A percentile compares a stretch with the other conserved stretches of the same genome.
phyloP scores from a whole-genome alignment of 1,139 yeast species.

The Kluyveromyces sp. region DNA sequence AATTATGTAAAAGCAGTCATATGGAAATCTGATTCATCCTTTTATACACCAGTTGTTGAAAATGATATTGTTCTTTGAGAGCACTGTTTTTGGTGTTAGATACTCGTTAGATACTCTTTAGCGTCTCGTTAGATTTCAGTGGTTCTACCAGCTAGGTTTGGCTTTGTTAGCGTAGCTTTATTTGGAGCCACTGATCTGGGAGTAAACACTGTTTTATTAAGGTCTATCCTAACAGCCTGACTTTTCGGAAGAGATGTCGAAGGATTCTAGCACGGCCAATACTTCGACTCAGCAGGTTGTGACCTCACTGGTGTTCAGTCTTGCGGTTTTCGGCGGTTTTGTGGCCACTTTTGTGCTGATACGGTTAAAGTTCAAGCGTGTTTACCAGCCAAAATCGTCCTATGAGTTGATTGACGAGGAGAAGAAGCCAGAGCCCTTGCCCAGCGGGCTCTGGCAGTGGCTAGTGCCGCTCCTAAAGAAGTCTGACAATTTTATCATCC shows the following conservation, averaged over 20 bases:
- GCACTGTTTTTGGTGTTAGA: no score
- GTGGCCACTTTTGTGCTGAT: slow-evolving; percentile 46
- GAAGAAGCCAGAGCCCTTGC: slow-evolving; percentile 55
- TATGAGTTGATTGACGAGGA: slow-evolving; percentile 54
- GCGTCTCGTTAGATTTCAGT: no score
- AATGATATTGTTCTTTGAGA: background rate
- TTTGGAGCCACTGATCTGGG: no score
- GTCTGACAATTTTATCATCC: slow-evolving; percentile 58
- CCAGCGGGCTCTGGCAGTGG: slow-evolving; percentile 62
- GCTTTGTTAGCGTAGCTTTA: no score
- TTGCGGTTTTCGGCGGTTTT: slow-evolving; percentile 47
- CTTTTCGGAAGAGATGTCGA: no score
- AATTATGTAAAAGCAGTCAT: background rate
- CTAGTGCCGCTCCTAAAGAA: slow-evolving; percentile 46
- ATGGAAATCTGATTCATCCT: background rate
- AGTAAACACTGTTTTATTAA: no score
- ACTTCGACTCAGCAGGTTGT: slow-evolving; percentile 35
- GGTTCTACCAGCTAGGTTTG: no score
- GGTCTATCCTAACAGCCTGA: no score
- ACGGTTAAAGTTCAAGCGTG: slow-evolving; percentile 50
- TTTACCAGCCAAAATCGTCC: slow-evolving; percentile 61
- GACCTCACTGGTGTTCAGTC: slow-evolving; percentile 51
- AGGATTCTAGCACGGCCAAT: slow-evolving; percentile 1
- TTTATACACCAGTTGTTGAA: background rate
- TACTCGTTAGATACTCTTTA: no score